Percentiles rank a stretch among this genome's conserved stretches.
Conservation (phyloP, 805 yeast species). For the Cyberlindnera americana region DNA sequence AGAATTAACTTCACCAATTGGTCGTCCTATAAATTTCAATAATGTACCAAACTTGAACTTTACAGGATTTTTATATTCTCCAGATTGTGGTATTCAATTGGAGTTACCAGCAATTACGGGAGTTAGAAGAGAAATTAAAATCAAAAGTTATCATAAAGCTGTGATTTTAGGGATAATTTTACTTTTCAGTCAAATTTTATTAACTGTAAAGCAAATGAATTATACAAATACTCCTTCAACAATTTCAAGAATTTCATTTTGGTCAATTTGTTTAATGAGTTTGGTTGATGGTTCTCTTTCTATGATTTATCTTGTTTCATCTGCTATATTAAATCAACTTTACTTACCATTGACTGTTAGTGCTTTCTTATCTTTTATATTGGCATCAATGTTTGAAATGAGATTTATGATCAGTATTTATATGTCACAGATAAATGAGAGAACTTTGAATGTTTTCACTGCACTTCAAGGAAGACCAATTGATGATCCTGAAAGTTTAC, state of each 20-base stretch:
- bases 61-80: conserved; percentile 69
- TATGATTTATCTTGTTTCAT: conserved; percentile 55
- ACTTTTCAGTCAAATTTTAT: conserved; percentile 29
- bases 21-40: conserved; percentile 59
- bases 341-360: conserved; percentile 68
- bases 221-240: conserved; percentile 75
- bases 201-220: conserved; percentile 60
- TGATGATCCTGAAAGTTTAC: conserved; percentile 29
- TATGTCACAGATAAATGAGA: conserved; percentile 69
- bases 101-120: conserved; percentile 44
- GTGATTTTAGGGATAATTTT: conserved; percentile 18
- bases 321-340: conserved; percentile 51
- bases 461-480: conserved; percentile 57
- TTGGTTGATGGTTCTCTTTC: conserved; percentile 68
- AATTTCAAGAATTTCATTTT: conserved; percentile 67
- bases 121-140: conserved; percentile 48
- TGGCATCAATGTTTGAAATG: conserved; percentile 72
- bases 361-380: conserved; percentile 63
- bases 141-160: conserved; percentile 18
- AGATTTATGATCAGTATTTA: conserved; percentile 66
- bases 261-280: conserved; percentile 61
- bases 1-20: conserved; percentile 71
- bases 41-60: conserved; percentile 54
- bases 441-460: conserved; percentile 61
- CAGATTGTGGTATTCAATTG: conserved; percentile 76